A percentile compares a stretch with the other conserved stretches of the same genome.
Conservation (phyloP, 768 basidiomycete genomes). For the Termitomyces titanicus region DNA sequence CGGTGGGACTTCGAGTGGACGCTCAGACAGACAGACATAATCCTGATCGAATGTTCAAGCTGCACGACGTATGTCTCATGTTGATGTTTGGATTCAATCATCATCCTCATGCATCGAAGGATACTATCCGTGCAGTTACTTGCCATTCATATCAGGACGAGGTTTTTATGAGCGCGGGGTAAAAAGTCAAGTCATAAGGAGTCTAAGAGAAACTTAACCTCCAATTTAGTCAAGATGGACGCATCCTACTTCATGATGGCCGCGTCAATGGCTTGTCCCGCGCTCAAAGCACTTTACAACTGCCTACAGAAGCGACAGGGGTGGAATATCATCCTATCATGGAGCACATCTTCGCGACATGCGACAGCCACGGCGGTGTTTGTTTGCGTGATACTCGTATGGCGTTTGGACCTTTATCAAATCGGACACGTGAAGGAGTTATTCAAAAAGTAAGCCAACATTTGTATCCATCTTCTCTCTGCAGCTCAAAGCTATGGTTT, state of each 20-base stretch:
- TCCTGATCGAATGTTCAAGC: conserved; percentile 23
- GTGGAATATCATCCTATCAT: conserved; percentile 66
- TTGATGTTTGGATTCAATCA: not conserved
- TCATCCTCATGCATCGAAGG: conserved; percentile 33
- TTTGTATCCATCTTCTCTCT: not conserved
- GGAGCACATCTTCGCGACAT: conserved; percentile 67
- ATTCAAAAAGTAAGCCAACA: conserved; percentile 41
- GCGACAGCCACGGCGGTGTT: conserved; percentile 55
- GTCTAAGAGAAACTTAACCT: not conserved
- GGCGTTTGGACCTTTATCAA: conserved; percentile 57
- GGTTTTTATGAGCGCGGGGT: conserved; percentile 70
- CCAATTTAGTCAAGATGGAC: conserved; percentile 61
- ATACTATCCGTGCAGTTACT: conserved; percentile 59
- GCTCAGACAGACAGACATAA: not conserved
- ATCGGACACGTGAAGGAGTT: conserved; percentile 46
- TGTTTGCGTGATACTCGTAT: conserved; percentile 70
- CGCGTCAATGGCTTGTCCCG: conserved; percentile 33
- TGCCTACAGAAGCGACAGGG: conserved; percentile 55
- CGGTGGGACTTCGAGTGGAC: conserved; percentile 23
- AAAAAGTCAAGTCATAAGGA: conserved; percentile 14
- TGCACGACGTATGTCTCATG: conserved; percentile 22
- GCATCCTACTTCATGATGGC: conserved; percentile 58
- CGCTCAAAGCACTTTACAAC: conserved; percentile 50
- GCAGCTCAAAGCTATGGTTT: not conserved
- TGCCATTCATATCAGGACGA: conserved; percentile 69